Conservation (phyloP, 495 filamentous ascomycete species). For the Poronia punctata region DNA sequence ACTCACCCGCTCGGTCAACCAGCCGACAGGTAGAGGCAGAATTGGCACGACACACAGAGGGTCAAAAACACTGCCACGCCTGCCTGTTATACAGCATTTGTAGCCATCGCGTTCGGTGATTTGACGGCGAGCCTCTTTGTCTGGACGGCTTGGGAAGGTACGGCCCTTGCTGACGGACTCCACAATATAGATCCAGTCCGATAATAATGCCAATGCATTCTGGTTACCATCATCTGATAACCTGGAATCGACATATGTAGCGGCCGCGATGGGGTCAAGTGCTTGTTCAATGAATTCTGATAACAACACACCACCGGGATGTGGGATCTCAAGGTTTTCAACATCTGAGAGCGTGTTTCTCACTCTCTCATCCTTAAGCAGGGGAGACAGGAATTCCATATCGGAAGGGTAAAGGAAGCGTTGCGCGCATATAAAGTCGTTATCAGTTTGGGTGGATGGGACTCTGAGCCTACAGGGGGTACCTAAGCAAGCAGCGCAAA, state of each 20-base stretch:
- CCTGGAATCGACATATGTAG: not conserved
- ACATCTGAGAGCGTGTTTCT: not conserved
- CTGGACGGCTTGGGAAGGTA: conserved; percentile 8
- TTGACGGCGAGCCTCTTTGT: conserved; percentile 1
- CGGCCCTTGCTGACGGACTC: conserved; percentile 13
- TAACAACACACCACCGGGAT: not conserved
- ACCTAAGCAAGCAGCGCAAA: too few relatives aligned
- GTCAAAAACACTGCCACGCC: conserved; percentile 15
- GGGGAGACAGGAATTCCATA: too few relatives aligned
- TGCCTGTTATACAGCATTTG: conserved; percentile 22
- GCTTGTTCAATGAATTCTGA: not conserved
- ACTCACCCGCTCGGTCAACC: conserved; percentile 10
- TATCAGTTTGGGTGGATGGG: too few relatives aligned
- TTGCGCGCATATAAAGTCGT: too few relatives aligned
- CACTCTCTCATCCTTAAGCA: not conserved
- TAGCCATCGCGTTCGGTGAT: conserved; percentile 18
- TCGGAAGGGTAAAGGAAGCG: too few relatives aligned
- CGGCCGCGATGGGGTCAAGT: not conserved
- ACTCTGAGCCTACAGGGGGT: too few relatives aligned
- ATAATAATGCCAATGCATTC: conserved; percentile 14
- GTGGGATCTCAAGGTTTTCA: not conserved
- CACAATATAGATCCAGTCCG: conserved; percentile 21
- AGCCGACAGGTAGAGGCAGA: conserved; percentile 16
- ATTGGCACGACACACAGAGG: conserved; percentile 21
- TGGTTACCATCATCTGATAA: conserved; percentile 4